Evolutionary conservation across 768 basidiomycete genomes (phyloP).

Genomic region (Antrodiella citrinella): DNA sequence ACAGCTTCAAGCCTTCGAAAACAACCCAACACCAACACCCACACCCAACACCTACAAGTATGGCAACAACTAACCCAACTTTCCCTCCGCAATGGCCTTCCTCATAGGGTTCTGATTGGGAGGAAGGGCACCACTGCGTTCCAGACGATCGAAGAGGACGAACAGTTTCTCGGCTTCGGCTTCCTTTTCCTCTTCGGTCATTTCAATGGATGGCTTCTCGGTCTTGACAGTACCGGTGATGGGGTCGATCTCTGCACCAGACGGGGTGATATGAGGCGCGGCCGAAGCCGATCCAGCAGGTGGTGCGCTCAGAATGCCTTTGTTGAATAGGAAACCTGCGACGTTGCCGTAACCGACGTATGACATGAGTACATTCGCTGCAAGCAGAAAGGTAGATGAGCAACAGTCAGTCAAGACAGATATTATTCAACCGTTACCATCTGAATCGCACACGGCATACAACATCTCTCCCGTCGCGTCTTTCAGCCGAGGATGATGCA

Average conservation of each 20-base stretch:
- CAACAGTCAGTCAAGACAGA: background rate
- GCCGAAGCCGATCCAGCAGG: conserved; percentile 26
- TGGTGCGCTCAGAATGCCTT: conserved; percentile 69
- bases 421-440: conserved; percentile 36
- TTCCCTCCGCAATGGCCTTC: conserved; percentile 51
- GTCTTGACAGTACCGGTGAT: conserved; percentile 70
- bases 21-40: too few relatives aligned
- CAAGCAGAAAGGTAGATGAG: background rate
- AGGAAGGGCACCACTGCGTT: conserved; percentile 63
- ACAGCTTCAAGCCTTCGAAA: background rate
- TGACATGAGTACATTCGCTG: conserved; percentile 65
- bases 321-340: conserved; percentile 89
- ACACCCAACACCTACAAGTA: too few relatives aligned
- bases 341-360: conserved; percentile 93
- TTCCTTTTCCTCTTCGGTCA: conserved; percentile 97
- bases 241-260: conserved; percentile 56
- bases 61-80: background rate
- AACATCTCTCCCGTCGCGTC: conserved; percentile 81
- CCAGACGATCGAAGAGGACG: conserved; percentile 83
- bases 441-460: conserved; percentile 73
- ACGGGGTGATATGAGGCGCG: conserved; percentile 26
- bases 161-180: conserved; percentile 88
- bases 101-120: conserved; percentile 65
- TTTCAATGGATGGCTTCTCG: conserved; percentile 36
- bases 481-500: conserved; percentile 68